Evolutionary conservation across 2,329 filamentous ascomycete species (phyloP), one percentile per base, ranked within the genome.

Genomic region (Cadophora luteo-olivacea): DNA sequence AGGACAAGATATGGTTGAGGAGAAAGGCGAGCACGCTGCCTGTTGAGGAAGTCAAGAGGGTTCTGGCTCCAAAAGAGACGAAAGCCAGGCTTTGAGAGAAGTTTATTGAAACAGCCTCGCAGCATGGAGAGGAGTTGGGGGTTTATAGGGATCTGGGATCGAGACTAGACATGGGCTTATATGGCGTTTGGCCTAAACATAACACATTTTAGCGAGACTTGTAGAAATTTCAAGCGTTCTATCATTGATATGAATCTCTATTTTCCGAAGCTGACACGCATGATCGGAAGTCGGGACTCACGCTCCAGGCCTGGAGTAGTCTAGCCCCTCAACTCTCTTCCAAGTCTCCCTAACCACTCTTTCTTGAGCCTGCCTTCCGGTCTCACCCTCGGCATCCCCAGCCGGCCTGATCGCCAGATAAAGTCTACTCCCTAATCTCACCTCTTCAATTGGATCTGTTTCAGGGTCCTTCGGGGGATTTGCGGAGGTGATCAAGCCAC

Each of bases 361-460:
- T 73, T 93, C 90, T 74, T 94, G 92, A 9, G 85, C 83, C 75
- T 92, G 82, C 19, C 89, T 84, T 7, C 84, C 91, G 1, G 87
- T 89, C 75, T 93, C 91, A 0, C 78, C 84, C 2, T 80, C 77
- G 1, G 86, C 86, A 24, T 88, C 82, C 0, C 89, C 90, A 45
- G 90, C 91, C 4, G 91, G 89, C 73, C 90, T 89, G 51, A 93
- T 89, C 0, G 91, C 91, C 55, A 94, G 80, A 78, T 93, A 94
- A 9, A 93, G 76, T 32, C 92, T 82, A 72, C 91, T 88, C 0
- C 91, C 91, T 12, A 94, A 78, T 62, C 83, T 84, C 0, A 86
- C 87, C 11, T 89, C 85, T 61, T 85, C 81, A 29, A 93, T 89
- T 0, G 82, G 78, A 1, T 84, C 86, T 0, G 82, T 87, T 12